Conservation (phyloP, 495 filamentous ascomycete species). For the Oidiodendron maius region DNA sequence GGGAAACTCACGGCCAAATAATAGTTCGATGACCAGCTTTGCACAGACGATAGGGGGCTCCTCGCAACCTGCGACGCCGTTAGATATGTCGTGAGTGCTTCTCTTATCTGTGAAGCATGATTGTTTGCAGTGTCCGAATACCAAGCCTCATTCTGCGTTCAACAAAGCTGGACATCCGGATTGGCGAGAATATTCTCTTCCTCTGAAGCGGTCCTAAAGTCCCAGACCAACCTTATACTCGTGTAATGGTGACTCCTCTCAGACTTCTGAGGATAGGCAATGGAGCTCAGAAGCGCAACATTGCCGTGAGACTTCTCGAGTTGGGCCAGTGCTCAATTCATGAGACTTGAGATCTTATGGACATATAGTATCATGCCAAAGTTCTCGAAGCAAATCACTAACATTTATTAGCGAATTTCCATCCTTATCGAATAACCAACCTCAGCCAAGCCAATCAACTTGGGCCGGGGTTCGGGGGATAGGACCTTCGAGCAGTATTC, state of each 20-base stretch:
- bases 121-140: no score
- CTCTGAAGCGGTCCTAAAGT: no score
- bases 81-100: slow-evolving; percentile 83
- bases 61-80: slow-evolving; percentile 64
- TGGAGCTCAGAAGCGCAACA: neutral
- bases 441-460: slow-evolving; percentile 52
- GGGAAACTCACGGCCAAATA: slow-evolving; percentile 53
- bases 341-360: no score
- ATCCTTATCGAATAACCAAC: slow-evolving; percentile 62
- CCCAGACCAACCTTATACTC: no score
- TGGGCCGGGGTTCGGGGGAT: slow-evolving; percentile 53
- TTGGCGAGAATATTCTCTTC: no score
- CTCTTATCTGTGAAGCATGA: no score
- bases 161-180: no score
- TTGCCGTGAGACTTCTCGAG: no score
- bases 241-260: neutral
- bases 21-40: slow-evolving; percentile 63
- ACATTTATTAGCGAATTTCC: slow-evolving; percentile 66
- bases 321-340: neutral
- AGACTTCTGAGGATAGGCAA: neutral
- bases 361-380: no score
- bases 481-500: slow-evolving; percentile 56
- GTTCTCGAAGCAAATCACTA: neutral
- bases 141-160: no score
- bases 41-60: slow-evolving; percentile 73